Evolutionary conservation across 495 filamentous ascomycete species (phyloP).

Genomic region (Bryoglossum gracile): DNA sequence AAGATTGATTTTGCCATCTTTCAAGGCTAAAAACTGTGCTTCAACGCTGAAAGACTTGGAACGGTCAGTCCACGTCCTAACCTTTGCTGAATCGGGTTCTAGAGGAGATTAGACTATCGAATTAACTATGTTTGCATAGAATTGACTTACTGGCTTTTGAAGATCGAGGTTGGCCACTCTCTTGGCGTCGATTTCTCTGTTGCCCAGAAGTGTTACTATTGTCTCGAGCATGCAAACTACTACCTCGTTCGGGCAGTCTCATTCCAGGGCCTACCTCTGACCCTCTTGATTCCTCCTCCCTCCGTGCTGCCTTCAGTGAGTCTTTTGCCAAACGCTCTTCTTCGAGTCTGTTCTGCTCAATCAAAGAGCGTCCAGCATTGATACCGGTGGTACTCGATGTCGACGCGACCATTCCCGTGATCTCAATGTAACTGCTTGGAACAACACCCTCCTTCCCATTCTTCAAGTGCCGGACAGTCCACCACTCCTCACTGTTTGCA

Average conservation of each 20-base stretch:
- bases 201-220: slow-evolving; percentile 48
- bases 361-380: slow-evolving; percentile 61
- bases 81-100: slow-evolving; percentile 82
- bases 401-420: slow-evolving; percentile 54
- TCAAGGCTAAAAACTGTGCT: slow-evolving; percentile 88
- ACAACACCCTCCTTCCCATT: slow-evolving; percentile 96
- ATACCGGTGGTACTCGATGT: slow-evolving; percentile 42
- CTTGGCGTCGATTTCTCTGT: slow-evolving; percentile 68
- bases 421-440: slow-evolving; percentile 93
- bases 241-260: slow-evolving; percentile 59
- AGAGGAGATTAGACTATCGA: background rate
- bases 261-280: slow-evolving; percentile 74
- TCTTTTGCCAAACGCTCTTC: slow-evolving; percentile 75
- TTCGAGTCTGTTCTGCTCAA: slow-evolving; percentile 78
- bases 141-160: slow-evolving; percentile 68
- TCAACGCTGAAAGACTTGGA: slow-evolving; percentile 95
- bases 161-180: slow-evolving; percentile 30
- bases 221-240: slow-evolving; percentile 52
- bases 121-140: too few relatives aligned
- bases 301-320: slow-evolving; percentile 52
- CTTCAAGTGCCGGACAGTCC: slow-evolving; percentile 84
- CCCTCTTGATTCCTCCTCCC: slow-evolving; percentile 47
- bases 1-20: slow-evolving; percentile 93
- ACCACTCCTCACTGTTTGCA: slow-evolving; percentile 92
- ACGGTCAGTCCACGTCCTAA: slow-evolving; percentile 89